Evolutionary conservation across 1,284 basidiomycete genomes (phyloP), one percentile per base, ranked within the genome.

Genomic region (Fomitiporia mediterranea): DNA sequence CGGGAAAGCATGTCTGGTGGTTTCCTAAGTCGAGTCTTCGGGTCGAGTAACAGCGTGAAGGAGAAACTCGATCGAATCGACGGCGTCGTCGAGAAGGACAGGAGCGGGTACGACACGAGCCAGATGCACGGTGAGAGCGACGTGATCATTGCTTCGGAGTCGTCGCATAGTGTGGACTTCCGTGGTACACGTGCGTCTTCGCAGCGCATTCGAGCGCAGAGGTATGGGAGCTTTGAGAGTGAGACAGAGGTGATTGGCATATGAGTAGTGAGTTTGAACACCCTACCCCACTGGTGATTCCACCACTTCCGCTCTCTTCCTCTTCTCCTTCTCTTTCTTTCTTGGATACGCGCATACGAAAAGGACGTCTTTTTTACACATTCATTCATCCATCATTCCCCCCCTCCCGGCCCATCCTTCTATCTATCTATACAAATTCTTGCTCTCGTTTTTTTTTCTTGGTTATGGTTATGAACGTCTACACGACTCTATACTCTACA

Each of bases 11-110:
- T 62, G 72, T 51, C 78, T 21, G 73, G 72, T 28, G 72, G 76
- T 35, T 84, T 85, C 66, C 70, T 86, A 46, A 83, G 80, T 61
- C 74, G 83, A 30, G 83, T 86, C 81, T 85, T 83, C 78, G 82
- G 76, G 46, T 77, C 78, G 19, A 77, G 78, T 51, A 46, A 25
- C 17, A 75, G 72, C 42, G 78, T 79, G 63, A 66, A 69, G n/a
- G 73, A 75, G 59, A 66, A 71, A 51, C n/a, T 39, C 15, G 69
- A 70, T 61, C 70, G 47, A 9, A 3, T 48, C 19, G 56, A 53
- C 15, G 51, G 51, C 5, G 32, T 35, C 27, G 50, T 44, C 3
- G 55, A 57, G 42, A 57, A 49, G 25, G 51, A 57, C 11, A 57
- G 49, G 23, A 39, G 44, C 23, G 46, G 28, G 3, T 47, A 38